phyloP scores from a whole-genome alignment of 2,329 filamentous ascomycete genomes.

The Hypomyces perniciosus region DNA sequence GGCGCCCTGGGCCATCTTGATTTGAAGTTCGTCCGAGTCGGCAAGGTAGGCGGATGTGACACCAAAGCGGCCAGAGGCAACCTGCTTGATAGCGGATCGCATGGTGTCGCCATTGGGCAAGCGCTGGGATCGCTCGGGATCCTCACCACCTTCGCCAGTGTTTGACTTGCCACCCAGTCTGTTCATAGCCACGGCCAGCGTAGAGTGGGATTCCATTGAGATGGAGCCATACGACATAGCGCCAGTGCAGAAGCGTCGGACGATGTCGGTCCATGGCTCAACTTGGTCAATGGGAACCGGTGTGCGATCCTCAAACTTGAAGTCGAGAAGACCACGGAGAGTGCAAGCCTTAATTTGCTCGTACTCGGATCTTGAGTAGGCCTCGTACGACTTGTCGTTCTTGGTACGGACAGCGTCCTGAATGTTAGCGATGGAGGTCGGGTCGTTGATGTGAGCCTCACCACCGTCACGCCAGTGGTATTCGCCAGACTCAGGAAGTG shows the following conservation, averaged over 20 bases:
- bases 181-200: constrained; percentile 94
- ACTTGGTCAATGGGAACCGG: constrained; percentile 94
- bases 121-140: constrained; percentile 79
- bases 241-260: constrained; percentile 91
- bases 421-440: constrained; percentile 89
- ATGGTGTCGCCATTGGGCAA: constrained; percentile 93
- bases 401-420: constrained; percentile 94
- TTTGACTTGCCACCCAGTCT: constrained; percentile 94
- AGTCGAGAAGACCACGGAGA: constrained; percentile 87
- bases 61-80: constrained; percentile 92
- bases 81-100: constrained; percentile 96
- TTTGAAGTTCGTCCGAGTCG: constrained; percentile 92
- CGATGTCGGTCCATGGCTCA: constrained; percentile 96
- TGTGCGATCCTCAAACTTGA: constrained; percentile 82
- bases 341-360: constrained; percentile 97
- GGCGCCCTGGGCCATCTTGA: constrained; percentile 98
- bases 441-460: constrained; percentile 92
- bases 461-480: constrained; percentile 98
- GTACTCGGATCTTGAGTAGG: constrained; percentile 87
- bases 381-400: constrained; percentile 98
- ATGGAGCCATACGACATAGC: constrained; percentile 99
- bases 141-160: constrained; percentile 95
- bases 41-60: constrained; percentile 92
- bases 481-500: constrained; percentile 86
- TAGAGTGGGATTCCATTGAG: constrained; percentile 97